Base-by-base conservation (phyloP, 106 monocot genomes). In the Iris macrosiphon region DNA sequence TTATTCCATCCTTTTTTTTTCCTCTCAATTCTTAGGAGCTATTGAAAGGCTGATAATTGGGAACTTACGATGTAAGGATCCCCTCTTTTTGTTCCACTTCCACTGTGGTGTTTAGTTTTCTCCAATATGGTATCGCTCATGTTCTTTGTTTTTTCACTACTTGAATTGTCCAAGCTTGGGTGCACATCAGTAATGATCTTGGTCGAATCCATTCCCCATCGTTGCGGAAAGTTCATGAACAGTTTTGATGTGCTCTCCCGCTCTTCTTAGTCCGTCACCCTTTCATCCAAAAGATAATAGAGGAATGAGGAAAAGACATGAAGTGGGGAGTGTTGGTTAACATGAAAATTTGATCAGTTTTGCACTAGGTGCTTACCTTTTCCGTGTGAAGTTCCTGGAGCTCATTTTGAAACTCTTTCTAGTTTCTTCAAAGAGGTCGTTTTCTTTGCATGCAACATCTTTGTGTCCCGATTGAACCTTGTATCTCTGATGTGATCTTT, bases 181-280 rank as follows among this genome's bases (percentile, higher is more conserved):
- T 83, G 77, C 32, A 83, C 68, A 7, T 64, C 66, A 4, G 24
- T 57, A 23, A 83, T 62, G 46, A 78, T 70, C 59, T 60, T 62
- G 33, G 52, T 50, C 45, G 74, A 66, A 52, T 79, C 74, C 71
- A 83, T 75, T n/a, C 74, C n/a, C 83, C 78, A 83, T 78, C 11
- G 62, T 59, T 62, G 55, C 46, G 25, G 70, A 52, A 45, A 70
- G 62, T 19, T 78, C 54, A 30, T 70, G 56, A 42, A 83, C 47
- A 43, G 39, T 61, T 20, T n/a, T 37, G 55, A 52, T 54, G 31
- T 78, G 63, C 35, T 59, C 74, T 54, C 75, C 74, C 18, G 67
- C 62, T 52, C 52, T 83, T 43, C 43, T 17, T 1, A 78, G 62
- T 39, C 78, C 70, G 33, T 79, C 58, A 56, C 22, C 75, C 83